A percentile compares a stretch with the other conserved stretches of the same genome.
Evolutionary conservation across 1,284 basidiomycete species (phyloP).

Genomic region (Trichosporon inkin): DNA sequence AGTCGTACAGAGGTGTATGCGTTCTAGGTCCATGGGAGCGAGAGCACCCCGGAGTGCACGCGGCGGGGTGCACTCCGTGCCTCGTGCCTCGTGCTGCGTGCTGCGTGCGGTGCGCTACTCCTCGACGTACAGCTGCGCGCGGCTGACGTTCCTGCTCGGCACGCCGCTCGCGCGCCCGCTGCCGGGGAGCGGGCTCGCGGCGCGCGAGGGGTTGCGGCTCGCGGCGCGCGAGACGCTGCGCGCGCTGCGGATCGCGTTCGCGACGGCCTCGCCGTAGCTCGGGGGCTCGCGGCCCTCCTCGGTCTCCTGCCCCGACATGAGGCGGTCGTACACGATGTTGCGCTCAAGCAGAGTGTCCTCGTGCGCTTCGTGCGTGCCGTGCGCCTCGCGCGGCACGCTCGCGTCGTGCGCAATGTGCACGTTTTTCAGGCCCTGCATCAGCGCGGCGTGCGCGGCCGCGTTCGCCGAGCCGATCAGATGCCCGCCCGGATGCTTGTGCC

Average conservation of each 20-base stretch:
- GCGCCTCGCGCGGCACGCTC: not conserved
- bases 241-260: constrained; percentile 23
- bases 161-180: constrained; percentile 7
- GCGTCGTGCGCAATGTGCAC: not conserved
- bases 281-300: constrained; percentile 64
- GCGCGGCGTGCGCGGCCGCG: not conserved
- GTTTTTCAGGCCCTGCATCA: not conserved
- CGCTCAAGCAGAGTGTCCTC: constrained; percentile 48
- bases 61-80: not conserved
- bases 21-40: too few species aligned
- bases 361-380: constrained; percentile 14
- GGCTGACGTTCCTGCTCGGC: constrained; percentile 8
- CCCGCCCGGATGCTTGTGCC: not conserved
- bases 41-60: too few species aligned
- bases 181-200: not conserved
- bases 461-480: constrained; percentile 10
- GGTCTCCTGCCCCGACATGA: constrained; percentile 62
- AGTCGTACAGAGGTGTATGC: too few species aligned
- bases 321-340: constrained; percentile 53
- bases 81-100: not conserved
- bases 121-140: constrained; percentile 4
- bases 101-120: not conserved
- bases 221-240: constrained; percentile 11
- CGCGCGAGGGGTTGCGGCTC: not conserved
- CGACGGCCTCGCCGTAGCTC: constrained; percentile 55